phyloP scores from a whole-genome alignment of 352 stramenopile genomes.

The Aphanomyces stellatus region DNA sequence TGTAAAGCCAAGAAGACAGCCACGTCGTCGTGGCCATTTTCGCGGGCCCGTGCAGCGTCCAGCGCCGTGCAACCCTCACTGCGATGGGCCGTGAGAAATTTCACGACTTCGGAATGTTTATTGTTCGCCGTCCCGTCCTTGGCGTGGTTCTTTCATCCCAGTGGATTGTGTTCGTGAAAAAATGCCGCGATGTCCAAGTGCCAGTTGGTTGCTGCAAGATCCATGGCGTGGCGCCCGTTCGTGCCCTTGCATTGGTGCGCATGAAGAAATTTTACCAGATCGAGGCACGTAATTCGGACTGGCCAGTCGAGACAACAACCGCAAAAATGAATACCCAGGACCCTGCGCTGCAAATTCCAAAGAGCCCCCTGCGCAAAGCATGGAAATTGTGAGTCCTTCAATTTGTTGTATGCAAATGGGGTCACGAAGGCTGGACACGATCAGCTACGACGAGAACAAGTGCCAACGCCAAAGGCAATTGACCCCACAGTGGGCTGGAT shows the following conservation, averaged over 20 bases:
- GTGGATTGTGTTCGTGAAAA: slow-evolving; percentile 6
- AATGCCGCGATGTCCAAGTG: slow-evolving; percentile 18
- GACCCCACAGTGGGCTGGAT: no score
- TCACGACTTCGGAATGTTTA: slow-evolving; percentile 11
- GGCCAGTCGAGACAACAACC: no score
- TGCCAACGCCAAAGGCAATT: no score
- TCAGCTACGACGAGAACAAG: no score
- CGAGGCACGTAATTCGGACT: neutral
- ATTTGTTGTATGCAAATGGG: no score
- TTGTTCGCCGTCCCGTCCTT: slow-evolving; percentile 12
- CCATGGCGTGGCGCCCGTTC: slow-evolving; percentile 12
- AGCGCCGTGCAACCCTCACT: slow-evolving; percentile 11
- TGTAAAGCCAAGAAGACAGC: neutral
- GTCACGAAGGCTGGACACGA: no score
- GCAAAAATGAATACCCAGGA: no score
- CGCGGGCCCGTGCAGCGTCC: neutral
- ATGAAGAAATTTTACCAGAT: slow-evolving; percentile 5
- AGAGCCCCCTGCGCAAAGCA: no score
- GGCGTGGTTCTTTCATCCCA: slow-evolving; percentile 7
- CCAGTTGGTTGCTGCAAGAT: slow-evolving; percentile 9
- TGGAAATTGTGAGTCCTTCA: no score
- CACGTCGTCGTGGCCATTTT: neutral
- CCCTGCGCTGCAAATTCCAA: no score
- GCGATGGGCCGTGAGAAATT: slow-evolving; percentile 2
- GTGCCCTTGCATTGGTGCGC: neutral